These are phyloP conservation scores for Euphorbia corollata DNA, from an alignment of 441 rosid species.

Conservation along the genomic window DNA sequence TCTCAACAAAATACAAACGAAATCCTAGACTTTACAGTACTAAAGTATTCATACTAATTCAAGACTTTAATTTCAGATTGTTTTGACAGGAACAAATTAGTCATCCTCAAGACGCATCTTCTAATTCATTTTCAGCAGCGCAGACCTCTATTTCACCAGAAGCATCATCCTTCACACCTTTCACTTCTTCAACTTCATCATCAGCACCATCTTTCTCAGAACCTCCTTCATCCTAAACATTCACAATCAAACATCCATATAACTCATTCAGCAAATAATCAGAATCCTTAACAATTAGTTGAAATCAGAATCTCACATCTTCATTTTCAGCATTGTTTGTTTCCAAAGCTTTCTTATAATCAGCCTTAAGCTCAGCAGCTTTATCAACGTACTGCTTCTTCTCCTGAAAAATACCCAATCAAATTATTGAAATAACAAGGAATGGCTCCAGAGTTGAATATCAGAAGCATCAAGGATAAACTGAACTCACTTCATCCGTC, in stretches of 20 bases:
- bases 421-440: neutral
- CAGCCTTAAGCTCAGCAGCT: constrained; percentile 69
- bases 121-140: constrained; percentile 16
- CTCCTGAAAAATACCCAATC: constrained; percentile 38
- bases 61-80: neutral
- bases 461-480: neutral
- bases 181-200: constrained; percentile 11
- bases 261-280: neutral
- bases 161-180: constrained; percentile 28
- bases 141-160: constrained; percentile 24
- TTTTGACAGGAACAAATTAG: constrained; percentile 4
- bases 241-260: neutral
- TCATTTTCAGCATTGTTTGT: constrained; percentile 32
- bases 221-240: constrained; percentile 33
- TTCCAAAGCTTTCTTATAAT: constrained; percentile 41
- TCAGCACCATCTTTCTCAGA: constrained; percentile 31
- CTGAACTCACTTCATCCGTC: constrained; percentile 61
- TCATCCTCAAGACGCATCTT: constrained; percentile 21
- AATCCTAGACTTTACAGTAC: constrained; percentile 31
- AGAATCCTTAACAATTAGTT: neutral
- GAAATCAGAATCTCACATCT: constrained; percentile 31
- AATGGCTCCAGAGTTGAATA: neutral
- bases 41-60: neutral
- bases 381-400: constrained; percentile 62
- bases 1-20: constrained; percentile 1